These are phyloP conservation scores for Suhomyces prunicola DNA, from an alignment of 805 yeast genomes.

Conservation along the genomic window DNA sequence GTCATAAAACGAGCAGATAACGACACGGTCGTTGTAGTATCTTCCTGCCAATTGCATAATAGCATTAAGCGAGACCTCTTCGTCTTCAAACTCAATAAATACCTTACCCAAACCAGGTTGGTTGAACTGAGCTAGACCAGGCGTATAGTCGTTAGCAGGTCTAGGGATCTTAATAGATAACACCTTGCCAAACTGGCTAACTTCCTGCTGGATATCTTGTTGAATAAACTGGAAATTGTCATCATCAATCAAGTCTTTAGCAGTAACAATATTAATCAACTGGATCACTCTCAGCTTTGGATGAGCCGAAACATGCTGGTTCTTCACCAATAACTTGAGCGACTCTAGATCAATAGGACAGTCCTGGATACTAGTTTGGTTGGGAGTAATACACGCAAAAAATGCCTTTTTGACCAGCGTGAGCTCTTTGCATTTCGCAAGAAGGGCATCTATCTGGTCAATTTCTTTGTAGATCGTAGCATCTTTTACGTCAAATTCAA, in stretches of 20 bases:
- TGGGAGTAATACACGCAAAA: slow-evolving; percentile 32
- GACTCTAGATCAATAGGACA: slow-evolving; percentile 35
- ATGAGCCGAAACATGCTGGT: slow-evolving; percentile 34
- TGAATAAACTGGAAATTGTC: slow-evolving; percentile 46
- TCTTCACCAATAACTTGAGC: slow-evolving; percentile 35
- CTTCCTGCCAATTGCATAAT: slow-evolving; percentile 61
- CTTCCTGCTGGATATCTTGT: slow-evolving; percentile 51
- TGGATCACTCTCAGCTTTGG: slow-evolving; percentile 55
- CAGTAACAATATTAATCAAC: slow-evolving; percentile 61
- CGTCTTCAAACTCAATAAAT: slow-evolving; percentile 58
- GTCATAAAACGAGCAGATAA: slow-evolving; percentile 60
- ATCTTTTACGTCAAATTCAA: slow-evolving; percentile 34
- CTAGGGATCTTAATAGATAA: slow-evolving; percentile 57
- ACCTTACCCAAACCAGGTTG: slow-evolving; percentile 69
- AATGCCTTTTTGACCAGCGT: slow-evolving; percentile 21
- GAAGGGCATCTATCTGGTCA: slow-evolving; percentile 8
- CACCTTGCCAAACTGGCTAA: slow-evolving; percentile 50
- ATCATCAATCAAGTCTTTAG: slow-evolving; percentile 58
- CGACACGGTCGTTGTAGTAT: slow-evolving; percentile 62
- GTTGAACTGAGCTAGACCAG: slow-evolving; percentile 33
- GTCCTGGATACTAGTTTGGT: slow-evolving; percentile 34
- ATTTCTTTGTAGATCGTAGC: slow-evolving; percentile 13
- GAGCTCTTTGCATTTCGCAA: slow-evolving; percentile 13
- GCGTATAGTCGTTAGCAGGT: slow-evolving; percentile 51
- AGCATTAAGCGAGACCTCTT: slow-evolving; percentile 54